Conservation (phyloP, 768 basidiomycete genomes). For the Auriscalpium vulgare region DNA sequence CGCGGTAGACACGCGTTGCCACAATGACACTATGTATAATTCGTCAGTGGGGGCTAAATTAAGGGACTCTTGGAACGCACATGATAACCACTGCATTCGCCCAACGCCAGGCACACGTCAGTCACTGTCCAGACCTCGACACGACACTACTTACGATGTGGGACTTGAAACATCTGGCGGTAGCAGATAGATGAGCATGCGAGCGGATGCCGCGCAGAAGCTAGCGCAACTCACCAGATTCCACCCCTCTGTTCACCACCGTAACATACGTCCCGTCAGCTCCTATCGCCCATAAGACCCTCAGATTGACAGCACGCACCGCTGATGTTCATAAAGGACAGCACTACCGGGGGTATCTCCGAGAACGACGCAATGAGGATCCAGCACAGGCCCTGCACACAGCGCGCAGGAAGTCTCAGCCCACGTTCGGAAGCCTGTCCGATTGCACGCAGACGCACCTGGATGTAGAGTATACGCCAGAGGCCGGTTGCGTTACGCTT, state of each 20-base stretch:
- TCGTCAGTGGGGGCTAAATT: background rate
- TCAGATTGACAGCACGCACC: background rate
- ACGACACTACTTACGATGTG: background rate
- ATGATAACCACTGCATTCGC: background rate
- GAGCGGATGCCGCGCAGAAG: background rate
- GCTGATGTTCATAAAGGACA: background rate
- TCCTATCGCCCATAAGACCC: too few species aligned
- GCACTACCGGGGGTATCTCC: background rate
- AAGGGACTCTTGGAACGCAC: background rate
- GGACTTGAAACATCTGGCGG: conserved; percentile 1
- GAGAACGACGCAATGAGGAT: background rate
- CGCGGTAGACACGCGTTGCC: conserved; percentile 3
- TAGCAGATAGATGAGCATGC: background rate
- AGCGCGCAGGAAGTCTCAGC: background rate
- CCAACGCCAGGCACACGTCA: too few species aligned
- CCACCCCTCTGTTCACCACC: background rate
- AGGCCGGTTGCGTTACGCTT: conserved; percentile 2
- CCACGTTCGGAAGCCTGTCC: background rate
- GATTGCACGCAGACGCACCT: background rate
- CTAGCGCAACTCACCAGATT: background rate
- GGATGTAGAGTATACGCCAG: conserved; percentile 1
- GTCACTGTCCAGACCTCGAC: too few species aligned
- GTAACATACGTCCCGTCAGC: too few species aligned
- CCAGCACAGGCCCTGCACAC: conserved; percentile 1
- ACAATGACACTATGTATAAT: background rate